Evolutionary conservation across 208 protist species (phyloP), one percentile per base, ranked within the genome.

Genomic region (Trypanosoma rangeli): DNA sequence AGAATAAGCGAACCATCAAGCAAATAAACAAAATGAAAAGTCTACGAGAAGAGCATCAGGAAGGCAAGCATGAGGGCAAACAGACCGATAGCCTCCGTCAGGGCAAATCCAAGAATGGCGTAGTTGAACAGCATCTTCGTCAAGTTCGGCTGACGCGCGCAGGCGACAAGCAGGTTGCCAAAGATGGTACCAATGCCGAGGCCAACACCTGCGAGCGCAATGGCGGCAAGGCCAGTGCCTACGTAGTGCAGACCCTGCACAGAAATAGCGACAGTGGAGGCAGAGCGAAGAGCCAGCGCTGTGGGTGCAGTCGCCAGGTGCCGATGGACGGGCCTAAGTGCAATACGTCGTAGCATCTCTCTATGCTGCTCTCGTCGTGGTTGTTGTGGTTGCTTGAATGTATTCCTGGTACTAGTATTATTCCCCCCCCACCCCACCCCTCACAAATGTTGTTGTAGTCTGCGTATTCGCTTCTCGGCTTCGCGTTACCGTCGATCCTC

Each of bases 101-200:
- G 80, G 63, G 90, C 90, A 76, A 95, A 95, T 49, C 87, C 90
- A 4, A 95, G 86, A 92, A 95, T 94, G 70, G 87, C 87, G 83
- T 95, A 95, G 86, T 94, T 92, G 81, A 96, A 94, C 46, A 96
- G 82, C 88, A 92, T 91, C 80, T 91, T 91, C 58, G 86, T 88
- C 63, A 95, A 75, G 81, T 94, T 94, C n/a, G 90, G 87, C 80
- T 95, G 86, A 59, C 88, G 91, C 33, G 91, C 87, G 84, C 86
- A 90, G 73, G 84, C 85, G 37, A 95, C 70, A 28, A 95, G 80
- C 42, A 94, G 80, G 62, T 71, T 79, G 64, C 86, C 87, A 70
- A 95, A 95, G 76, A 93, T 91, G 64, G 82, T 93, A 70, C 87
- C 90, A 64, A 95, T 94, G 82, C 90, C 90, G 76, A 95, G 81